Base-by-base conservation (phyloP, 148 eudicot species). In the Vaccinium myrtillus region DNA sequence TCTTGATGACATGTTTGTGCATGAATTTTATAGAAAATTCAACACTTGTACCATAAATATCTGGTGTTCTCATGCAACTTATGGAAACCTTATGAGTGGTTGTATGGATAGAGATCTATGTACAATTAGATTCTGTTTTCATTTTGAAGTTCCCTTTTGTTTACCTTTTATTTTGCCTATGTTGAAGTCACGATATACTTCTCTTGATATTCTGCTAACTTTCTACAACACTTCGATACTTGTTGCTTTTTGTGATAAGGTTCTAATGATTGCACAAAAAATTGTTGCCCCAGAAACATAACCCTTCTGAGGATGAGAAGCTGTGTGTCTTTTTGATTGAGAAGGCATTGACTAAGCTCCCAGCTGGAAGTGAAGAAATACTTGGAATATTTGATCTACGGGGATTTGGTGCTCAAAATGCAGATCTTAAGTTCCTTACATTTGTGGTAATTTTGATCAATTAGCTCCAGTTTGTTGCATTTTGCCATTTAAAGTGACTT, bases 311-410 rank as follows among this genome's bases (percentile, higher is more conserved):
- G 81, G 91, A 97, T 83, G 92, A 97, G 94, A 95, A 90, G 90
- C 86, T 97, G 13, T 94, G 96, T 84, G 96, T 93, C 56, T 94
- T 90, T 89, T 87, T 90, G 86, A 87, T 97, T 51, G 99, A 97
- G 92, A 95, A 94, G 92, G 98, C 98, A 71, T 86, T 95, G 87
- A 90, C 93, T 85, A 93, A 87, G 90, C 93, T 93, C 51, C 99
- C 98, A 78, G 88, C 87, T 80, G 98, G 98, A 71, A 91, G 91
- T 90, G 90, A 95, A 75, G 91, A 97, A 49, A 91, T 97, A 81
- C 95, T 94, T 80, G 93, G 86, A 67, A 89, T 97, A 89, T 67
- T 97, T 81, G 99, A 97, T 84, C 98, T 97, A 32, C 91, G 98
- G 48, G 94, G 95, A 82, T 97, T 94, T 88, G 87, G 94, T 81